Conservation (phyloP, 2,329 filamentous ascomycete genomes). For the Colletotrichum kahawae region DNA sequence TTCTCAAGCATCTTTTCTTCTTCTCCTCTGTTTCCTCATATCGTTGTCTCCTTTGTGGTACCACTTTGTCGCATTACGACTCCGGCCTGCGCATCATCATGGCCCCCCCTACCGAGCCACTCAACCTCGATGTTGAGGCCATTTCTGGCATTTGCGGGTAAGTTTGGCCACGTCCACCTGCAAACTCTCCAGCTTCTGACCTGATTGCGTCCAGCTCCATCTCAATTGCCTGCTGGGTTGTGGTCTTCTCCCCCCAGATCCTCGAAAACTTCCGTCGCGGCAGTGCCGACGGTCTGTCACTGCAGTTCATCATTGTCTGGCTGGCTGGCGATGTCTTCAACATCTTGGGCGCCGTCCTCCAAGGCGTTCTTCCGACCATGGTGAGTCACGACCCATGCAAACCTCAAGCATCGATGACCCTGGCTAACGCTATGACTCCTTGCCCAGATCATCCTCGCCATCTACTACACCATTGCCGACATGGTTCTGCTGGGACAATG, state of each 20-base stretch:
- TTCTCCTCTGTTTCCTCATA: not conserved
- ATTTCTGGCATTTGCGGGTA: slow-evolving; percentile 91
- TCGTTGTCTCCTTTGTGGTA: not conserved
- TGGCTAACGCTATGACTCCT: slow-evolving; percentile 9
- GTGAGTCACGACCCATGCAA: slow-evolving; percentile 38
- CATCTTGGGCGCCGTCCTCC: slow-evolving; percentile 88
- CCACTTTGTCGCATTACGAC: slow-evolving; percentile 1
- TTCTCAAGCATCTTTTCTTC: not conserved
- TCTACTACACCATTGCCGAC: slow-evolving; percentile 93
- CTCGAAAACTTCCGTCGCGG: slow-evolving; percentile 89
- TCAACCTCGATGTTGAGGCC: slow-evolving; percentile 84
- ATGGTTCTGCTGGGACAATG: slow-evolving; percentile 87
- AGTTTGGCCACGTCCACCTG: slow-evolving; percentile 28
- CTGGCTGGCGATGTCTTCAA: slow-evolving; percentile 95
- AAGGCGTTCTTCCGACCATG: slow-evolving; percentile 94
- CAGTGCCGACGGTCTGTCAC: slow-evolving; percentile 86
- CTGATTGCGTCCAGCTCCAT: slow-evolving; percentile 68
- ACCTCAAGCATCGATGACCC: not conserved
- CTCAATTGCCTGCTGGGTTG: slow-evolving; percentile 96
- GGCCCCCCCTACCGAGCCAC: slow-evolving; percentile 59
- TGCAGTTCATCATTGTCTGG: slow-evolving; percentile 94
- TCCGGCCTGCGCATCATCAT: slow-evolving; percentile 39
- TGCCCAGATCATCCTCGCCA: slow-evolving; percentile 77
- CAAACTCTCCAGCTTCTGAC: not conserved
- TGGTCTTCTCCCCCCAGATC: slow-evolving; percentile 97